Evolutionary conservation across 768 basidiomycete genomes (phyloP).

Genomic region (Podaxis mareebaensis): DNA sequence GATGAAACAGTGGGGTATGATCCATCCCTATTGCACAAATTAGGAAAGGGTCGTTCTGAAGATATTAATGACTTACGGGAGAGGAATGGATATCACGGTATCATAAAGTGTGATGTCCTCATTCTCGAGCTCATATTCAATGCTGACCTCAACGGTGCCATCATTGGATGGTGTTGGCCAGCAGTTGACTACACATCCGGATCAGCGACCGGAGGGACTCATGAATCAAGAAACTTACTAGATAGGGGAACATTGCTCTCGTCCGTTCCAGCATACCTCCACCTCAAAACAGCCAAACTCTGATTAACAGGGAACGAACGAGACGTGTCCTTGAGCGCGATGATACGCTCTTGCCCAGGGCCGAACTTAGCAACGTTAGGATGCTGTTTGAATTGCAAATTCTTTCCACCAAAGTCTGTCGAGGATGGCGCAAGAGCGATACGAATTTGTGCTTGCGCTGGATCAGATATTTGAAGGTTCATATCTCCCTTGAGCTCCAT

Average conservation of each 20-base stretch:
- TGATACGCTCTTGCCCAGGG: slow-evolving; percentile 58
- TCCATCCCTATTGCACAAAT: slow-evolving; percentile 49
- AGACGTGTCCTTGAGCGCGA: slow-evolving; percentile 83
- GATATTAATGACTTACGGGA: slow-evolving; percentile 64
- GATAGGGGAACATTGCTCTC: slow-evolving; percentile 90
- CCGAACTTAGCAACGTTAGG: slow-evolving; percentile 90
- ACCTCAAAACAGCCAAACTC: slow-evolving; percentile 84
- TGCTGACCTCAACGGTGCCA: slow-evolving; percentile 92
- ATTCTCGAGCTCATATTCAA: slow-evolving; percentile 96
- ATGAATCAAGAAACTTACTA: slow-evolving; percentile 52
- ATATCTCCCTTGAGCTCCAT: slow-evolving; percentile 95
- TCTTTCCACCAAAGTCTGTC: slow-evolving; percentile 59
- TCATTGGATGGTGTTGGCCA: slow-evolving; percentile 94
- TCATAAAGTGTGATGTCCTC: slow-evolving; percentile 79
- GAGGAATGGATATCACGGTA: slow-evolving; percentile 86
- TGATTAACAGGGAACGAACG: slow-evolving; percentile 88
- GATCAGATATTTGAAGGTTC: slow-evolving; percentile 84
- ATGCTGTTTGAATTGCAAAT: slow-evolving; percentile 95
- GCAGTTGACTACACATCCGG: slow-evolving; percentile 74
- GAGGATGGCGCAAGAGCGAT: slow-evolving; percentile 61
- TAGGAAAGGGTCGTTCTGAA: slow-evolving; percentile 1
- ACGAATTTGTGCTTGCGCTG: slow-evolving; percentile 69
- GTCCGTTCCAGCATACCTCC: slow-evolving; percentile 89
- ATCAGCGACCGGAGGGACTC: slow-evolving; percentile 5
- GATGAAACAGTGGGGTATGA: slow-evolving; percentile 85